These are phyloP conservation scores for Lenzites betulinus DNA, from an alignment of 768 basidiomycete genomes.

Conservation along the genomic window DNA sequence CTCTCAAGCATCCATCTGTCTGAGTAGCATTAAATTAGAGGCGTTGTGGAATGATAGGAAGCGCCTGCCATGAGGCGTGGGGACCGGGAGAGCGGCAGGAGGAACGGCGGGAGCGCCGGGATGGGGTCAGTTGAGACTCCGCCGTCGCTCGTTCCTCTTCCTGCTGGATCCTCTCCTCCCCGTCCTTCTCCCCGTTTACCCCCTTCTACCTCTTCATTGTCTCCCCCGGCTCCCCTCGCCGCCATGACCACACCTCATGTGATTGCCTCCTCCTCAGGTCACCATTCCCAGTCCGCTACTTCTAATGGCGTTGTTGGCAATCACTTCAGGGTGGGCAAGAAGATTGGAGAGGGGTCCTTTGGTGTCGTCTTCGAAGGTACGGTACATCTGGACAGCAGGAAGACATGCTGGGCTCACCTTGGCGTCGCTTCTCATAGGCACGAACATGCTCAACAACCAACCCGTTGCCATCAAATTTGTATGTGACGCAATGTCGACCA, in stretches of 20 bases:
- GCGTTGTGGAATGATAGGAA: not conserved
- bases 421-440: slow-evolving; percentile 50
- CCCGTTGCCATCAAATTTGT: slow-evolving; percentile 99
- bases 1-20: no score
- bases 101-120: not conserved
- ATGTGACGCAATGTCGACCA: slow-evolving; percentile 35
- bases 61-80: slow-evolving; percentile 6
- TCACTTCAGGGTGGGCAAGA: slow-evolving; percentile 91
- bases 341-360: slow-evolving; percentile 99
- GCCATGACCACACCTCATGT: slow-evolving; percentile 82
- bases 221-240: slow-evolving; percentile 19
- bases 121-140: slow-evolving; percentile 25
- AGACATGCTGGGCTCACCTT: not conserved
- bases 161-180: slow-evolving; percentile 12
- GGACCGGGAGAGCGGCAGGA: slow-evolving; percentile 6
- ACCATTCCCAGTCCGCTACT: slow-evolving; percentile 59
- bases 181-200: slow-evolving; percentile 11
- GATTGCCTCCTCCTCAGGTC: slow-evolving; percentile 74
- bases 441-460: slow-evolving; percentile 79
- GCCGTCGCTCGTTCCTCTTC: slow-evolving; percentile 19
- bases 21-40: not conserved
- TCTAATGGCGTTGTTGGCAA: slow-evolving; percentile 77
- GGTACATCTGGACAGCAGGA: slow-evolving; percentile 23
- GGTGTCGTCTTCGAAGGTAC: slow-evolving; percentile 96
- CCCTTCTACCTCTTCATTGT: slow-evolving; percentile 16